Evolutionary conservation across 2,329 filamentous ascomycete species (phyloP).

Genomic region (Coniochaeta ligniaria): DNA sequence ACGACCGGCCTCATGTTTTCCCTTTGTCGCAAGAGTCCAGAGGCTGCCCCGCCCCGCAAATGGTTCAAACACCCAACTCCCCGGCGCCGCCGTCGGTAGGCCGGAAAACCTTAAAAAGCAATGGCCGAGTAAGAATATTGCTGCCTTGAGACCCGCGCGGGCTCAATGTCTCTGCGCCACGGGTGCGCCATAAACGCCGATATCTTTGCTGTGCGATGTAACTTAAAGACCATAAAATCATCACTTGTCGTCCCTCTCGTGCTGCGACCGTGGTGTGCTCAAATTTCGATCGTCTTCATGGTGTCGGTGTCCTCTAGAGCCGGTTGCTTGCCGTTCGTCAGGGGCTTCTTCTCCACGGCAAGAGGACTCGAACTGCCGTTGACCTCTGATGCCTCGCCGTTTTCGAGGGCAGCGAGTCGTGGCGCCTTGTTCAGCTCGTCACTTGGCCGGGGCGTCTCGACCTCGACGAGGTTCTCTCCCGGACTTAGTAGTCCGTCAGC

Average conservation of each 20-base stretch:
- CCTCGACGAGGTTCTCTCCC: constrained; percentile 45
- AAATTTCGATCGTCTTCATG: constrained; percentile 59
- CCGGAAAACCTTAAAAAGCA: background rate
- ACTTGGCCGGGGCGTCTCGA: constrained; percentile 44
- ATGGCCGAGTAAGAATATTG: background rate
- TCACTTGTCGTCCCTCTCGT: constrained; percentile 10
- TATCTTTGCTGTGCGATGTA: constrained; percentile 1
- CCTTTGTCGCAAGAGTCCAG: background rate
- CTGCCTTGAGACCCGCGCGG: background rate
- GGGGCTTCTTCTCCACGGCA: constrained; percentile 28
- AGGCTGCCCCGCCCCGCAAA: background rate
- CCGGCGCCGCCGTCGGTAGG: background rate
- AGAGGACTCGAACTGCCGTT: constrained; percentile 19
- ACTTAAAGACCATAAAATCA: constrained; percentile 1
- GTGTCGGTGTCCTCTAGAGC: constrained; percentile 40
- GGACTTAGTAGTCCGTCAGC: constrained; percentile 30
- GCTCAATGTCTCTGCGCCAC: background rate
- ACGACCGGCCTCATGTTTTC: background rate
- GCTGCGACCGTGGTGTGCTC: constrained; percentile 7
- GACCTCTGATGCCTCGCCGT: constrained; percentile 14
- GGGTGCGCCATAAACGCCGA: background rate
- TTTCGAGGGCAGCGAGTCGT: constrained; percentile 25
- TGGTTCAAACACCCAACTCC: background rate
- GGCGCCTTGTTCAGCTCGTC: constrained; percentile 28
- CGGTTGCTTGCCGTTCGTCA: constrained; percentile 35